Evolutionary conservation across 306 rosid species (phyloP), one percentile per base, ranked within the genome.

Genomic region (Lotus japonicus): DNA sequence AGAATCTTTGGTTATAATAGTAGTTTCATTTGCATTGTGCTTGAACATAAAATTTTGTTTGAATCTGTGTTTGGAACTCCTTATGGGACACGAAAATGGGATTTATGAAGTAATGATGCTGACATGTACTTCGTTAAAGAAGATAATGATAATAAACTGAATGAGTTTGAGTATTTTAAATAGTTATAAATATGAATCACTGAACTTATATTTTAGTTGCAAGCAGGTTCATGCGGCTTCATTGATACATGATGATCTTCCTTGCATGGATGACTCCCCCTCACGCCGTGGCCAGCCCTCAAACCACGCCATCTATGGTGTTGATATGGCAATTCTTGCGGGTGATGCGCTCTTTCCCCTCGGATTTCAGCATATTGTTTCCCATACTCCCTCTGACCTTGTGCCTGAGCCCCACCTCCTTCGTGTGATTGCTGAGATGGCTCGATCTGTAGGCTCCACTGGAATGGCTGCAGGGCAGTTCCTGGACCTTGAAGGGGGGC

Each of bases 391-490:
- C 5, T 58, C 84, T 17, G 72, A 76, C 62, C 92, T 94, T 7
- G 97, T 94, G 53, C 83, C 96, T 1, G 98, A 84, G 77, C 44
- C 81, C 16, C 63, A 65, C 64, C 73, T 94, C 10, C 89, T 94
- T n/a, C 90, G 83, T 16, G 98, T 94, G 73, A 85, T 94, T 21
- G 61, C 90, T 0, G 97, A 90, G 89, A 90, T 94, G 11, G 97
- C 98, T 9, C 87, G 82, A 4, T 80, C 92, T 12, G 98, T 90
- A 3, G 98, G 97, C 44, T 94, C 97, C 68, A 85, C 90, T 0
- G 97, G 98, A 51, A 94, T 94, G 98, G 98, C 98, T 0, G 98
- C 98, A 0, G 98, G 97, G 72, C 97, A 94, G 77, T 88, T 90
- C 78, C 82, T 88, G 6, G 98, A 94, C 79, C 95, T 90, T 5